Conservation (phyloP, 2,329 filamentous ascomycete genomes). For the Hansfordia pulvinata region DNA sequence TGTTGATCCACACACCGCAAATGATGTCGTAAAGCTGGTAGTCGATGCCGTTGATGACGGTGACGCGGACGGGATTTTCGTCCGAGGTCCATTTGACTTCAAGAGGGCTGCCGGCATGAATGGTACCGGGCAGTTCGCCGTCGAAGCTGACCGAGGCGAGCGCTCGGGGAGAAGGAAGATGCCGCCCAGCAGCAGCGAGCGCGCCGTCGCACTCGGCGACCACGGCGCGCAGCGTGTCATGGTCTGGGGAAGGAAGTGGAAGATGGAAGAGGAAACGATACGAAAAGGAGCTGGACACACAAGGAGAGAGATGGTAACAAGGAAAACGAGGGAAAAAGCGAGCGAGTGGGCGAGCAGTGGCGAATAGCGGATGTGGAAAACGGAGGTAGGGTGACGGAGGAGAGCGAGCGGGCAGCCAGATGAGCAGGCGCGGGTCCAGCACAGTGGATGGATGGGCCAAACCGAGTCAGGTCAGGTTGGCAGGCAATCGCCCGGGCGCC, state of each 20-base stretch:
- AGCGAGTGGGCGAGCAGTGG: neutral
- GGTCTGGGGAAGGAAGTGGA: neutral
- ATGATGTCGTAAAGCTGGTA: constrained; percentile 9
- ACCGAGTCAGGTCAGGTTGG: too few species aligned
- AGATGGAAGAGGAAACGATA: neutral
- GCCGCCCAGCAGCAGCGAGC: neutral
- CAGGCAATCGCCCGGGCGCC: too few species aligned
- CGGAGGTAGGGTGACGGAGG: too few species aligned
- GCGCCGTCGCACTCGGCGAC: neutral
- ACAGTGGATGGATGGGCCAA: too few species aligned
- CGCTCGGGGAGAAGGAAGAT: neutral
- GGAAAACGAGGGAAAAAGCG: constrained; percentile 1
- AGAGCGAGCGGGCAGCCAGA: too few species aligned
- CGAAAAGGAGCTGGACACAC: neutral
- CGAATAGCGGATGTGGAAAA: too few species aligned
- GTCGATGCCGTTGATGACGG: constrained; percentile 3
- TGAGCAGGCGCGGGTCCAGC: too few species aligned
- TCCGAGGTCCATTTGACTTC: constrained; percentile 1
- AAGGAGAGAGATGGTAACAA: neutral
- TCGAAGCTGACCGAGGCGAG: constrained; percentile 1
- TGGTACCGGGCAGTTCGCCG: neutral
- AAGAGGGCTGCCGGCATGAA: neutral
- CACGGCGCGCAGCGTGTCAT: neutral
- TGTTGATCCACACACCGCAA: constrained; percentile 4
- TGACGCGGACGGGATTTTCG: neutral